Percentiles rank a stretch among this genome's conserved stretches.
Evolutionary conservation across 2,329 filamentous ascomycete species (phyloP).

Genomic region (Aspergillus awamori): DNA sequence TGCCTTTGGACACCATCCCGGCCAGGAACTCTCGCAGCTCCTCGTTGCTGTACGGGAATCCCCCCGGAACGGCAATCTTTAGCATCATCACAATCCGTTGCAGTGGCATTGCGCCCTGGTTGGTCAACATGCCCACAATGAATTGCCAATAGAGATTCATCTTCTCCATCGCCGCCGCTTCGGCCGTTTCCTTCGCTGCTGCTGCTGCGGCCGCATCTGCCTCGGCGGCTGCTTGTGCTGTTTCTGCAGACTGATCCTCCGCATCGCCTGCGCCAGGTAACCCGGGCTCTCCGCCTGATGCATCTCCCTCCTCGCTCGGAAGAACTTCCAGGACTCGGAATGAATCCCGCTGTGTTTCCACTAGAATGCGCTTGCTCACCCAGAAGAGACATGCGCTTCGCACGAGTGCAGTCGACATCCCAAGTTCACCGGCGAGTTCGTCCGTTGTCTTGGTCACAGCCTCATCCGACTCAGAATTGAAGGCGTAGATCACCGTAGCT

Average conservation of each 20-base stretch:
- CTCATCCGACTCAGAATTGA: constrained; percentile 56
- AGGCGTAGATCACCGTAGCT: constrained; percentile 83
- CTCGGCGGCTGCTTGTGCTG: constrained; percentile 21
- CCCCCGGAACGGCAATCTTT: constrained; percentile 84
- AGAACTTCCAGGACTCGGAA: constrained; percentile 62
- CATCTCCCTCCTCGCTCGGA: constrained; percentile 30
- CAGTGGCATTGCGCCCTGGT: constrained; percentile 81
- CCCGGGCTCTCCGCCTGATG: constrained; percentile 25
- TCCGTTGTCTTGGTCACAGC: constrained; percentile 42
- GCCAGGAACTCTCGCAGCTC: constrained; percentile 80
- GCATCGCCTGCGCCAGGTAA: constrained; percentile 20
- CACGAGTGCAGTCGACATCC: constrained; percentile 61
- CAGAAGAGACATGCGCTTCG: constrained; percentile 64
- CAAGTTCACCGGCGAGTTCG: constrained; percentile 53
- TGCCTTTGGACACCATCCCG: constrained; percentile 73
- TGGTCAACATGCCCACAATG: constrained; percentile 92
- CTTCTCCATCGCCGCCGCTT: constrained; percentile 67
- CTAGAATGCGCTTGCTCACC: constrained; percentile 60
- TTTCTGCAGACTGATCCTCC: constrained; percentile 12
- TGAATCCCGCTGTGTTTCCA: constrained; percentile 50
- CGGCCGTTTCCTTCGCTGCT: constrained; percentile 49
- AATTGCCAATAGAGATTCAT: constrained; percentile 85
- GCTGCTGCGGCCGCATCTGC: constrained; percentile 39
- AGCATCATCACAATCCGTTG: constrained; percentile 89
- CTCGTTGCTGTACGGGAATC: constrained; percentile 86